Percentiles rank a stretch among this genome's conserved stretches.
phyloP scores from a whole-genome alignment of 2,329 filamentous ascomycete genomes.

The Trichoderma asperellum region DNA sequence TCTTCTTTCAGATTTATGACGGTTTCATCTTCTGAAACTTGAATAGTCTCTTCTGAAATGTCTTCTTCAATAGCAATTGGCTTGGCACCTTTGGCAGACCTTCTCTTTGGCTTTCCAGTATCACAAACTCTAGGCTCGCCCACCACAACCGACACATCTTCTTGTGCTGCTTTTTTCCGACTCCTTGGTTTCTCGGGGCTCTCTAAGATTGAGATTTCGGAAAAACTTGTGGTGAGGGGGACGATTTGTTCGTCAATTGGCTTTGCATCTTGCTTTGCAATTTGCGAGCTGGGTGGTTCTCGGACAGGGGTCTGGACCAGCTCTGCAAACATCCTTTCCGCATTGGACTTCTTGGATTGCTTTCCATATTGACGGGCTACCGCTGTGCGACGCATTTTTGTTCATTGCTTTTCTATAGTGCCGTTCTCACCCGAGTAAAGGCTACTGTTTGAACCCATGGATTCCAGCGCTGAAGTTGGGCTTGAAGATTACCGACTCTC shows the following conservation, averaged over 20 bases:
- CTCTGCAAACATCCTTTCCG: constrained; percentile 55
- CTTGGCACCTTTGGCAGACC: neutral
- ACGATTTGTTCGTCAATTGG: constrained; percentile 37
- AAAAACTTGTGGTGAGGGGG: constrained; percentile 44
- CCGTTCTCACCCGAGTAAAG: neutral
- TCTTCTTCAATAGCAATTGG: neutral
- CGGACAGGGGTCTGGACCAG: constrained; percentile 56
- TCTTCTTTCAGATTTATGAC: neutral
- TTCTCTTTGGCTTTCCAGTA: neutral
- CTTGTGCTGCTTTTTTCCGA: constrained; percentile 32
- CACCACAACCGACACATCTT: constrained; percentile 8
- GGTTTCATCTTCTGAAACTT: neutral
- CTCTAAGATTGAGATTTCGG: constrained; percentile 38
- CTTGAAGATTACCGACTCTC: constrained; percentile 23
- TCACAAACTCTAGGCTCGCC: constrained; percentile 24
- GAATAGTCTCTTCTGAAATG: neutral
- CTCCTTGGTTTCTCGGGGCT: constrained; percentile 22
- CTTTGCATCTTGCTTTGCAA: constrained; percentile 30
- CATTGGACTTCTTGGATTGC: constrained; percentile 50
- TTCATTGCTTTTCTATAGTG: neutral
- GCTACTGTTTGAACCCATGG: neutral
- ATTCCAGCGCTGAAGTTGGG: constrained; percentile 9
- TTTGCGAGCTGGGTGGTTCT: constrained; percentile 31
- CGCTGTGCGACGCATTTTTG: constrained; percentile 51
- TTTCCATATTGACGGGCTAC: constrained; percentile 57